Base-by-base conservation (phyloP, 1,284 basidiomycete species). In the Apiotrichum gracile region DNA sequence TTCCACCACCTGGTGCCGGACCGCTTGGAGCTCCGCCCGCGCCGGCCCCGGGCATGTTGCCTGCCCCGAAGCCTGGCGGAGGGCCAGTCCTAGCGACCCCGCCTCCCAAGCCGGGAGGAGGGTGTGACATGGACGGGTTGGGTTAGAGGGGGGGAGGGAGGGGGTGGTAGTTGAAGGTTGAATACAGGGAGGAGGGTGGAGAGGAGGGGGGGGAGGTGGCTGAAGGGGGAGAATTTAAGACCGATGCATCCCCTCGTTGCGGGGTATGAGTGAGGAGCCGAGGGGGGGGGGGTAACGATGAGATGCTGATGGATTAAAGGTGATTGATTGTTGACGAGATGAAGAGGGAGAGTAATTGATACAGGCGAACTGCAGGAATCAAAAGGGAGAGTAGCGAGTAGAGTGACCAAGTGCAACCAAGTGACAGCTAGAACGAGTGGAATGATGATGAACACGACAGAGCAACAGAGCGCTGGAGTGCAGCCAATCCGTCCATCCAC, bases 81-180 rank as follows among this genome's bases (percentile, higher is more conserved):
- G 71, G 71, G 57, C 71, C 69, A 55, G 69, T 65, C 59, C 69
- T 67, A 58, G 60, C 64, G 59, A 63, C 66, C 65, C 68, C 67
- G 60, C 67, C 68, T 68, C 68, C 69, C 69, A 73, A 56, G 21
- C 70, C 71, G 64, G 71, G 69, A 69, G 71, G 69, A 64, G 64
- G 66, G 61, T 64, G 62, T 53, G 66, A 61, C 66, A 65, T 61
- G 62, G 63, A 65, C 39, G 56, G 40, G 38, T 51, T 35, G 26
- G 41, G 51, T 38, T 46, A 26, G 46, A 45, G 22, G 52, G 49
- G 43, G 53, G 41, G 39, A 25, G 34, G 27, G 17, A 48, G 39
- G 40, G 46, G 44, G 51, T 24, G 44, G 43, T 46, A 38, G 47
- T 34, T 7, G 49, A 50, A 49, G 48, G 53, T 27, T 27, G 52